Base-by-base conservation (phyloP, 108 stramenopile species). In the Skeletonema grethae region DNA sequence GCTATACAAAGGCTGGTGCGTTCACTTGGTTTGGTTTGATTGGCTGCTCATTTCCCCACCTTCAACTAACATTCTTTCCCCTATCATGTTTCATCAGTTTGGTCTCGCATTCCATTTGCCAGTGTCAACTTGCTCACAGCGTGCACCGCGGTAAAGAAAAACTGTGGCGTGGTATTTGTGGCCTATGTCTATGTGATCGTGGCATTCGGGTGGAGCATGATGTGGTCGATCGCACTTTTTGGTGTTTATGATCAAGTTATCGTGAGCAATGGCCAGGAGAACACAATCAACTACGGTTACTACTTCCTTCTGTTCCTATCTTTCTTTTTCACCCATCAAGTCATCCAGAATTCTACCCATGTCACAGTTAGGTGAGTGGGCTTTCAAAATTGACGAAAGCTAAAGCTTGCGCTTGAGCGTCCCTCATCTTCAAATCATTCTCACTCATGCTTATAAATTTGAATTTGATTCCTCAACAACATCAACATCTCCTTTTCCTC, bases 251-350 rank as follows among this genome's bases (percentile, higher is more conserved):
- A 90, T 57, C 32, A 76, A 41, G 84, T 86, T 30, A 79, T 87
- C 38, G 11, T 46, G 11, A 70, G 16, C 25, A 63, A 15, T 53
- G 69, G 15, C 32, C 31, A n/a, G 50, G 38, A 73, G 46, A 63
- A 38, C 43, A n/a, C 57, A 2, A 66, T 68, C 32, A 84, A 82
- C 60, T 91, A 88, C 50, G 93, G 93, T 0, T 82, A 78, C 70
- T 57, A 92, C 7, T 92, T 96, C 78, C 67, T 88, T 25, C 86
- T 96, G 24, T 66, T 91, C 41, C 48, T 94, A 9, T 91, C 87
- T 20, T 92, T 86, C 70, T 93, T 87, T 80, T 96, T 93, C 90
- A 85, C 88, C 22, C 66, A 76, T 25, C 90, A 93, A 73, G 93
- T 93, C 4, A 86, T 94, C 68, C 85, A 89, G 38, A 95, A 96